phyloP scores from a whole-genome alignment of 768 basidiomycete genomes.

The Trametes maxima region DNA sequence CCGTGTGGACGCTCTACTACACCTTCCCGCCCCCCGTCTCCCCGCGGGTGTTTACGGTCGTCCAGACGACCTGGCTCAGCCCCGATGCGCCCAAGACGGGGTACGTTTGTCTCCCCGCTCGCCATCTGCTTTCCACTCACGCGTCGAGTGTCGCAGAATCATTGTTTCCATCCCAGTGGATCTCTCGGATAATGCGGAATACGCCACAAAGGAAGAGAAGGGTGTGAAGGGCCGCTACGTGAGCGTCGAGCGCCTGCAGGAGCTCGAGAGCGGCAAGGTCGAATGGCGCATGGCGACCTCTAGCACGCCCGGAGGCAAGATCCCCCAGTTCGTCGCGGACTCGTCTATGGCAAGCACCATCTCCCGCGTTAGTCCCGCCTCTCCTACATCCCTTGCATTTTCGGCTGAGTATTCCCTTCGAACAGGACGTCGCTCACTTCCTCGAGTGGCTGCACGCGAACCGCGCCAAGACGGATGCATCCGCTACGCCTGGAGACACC shows the following conservation, averaged over 20 bases:
- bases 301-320: slow-evolving; percentile 67
- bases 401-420: slow-evolving; percentile 3
- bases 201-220: slow-evolving; percentile 62
- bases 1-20: slow-evolving; percentile 75
- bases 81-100: slow-evolving; percentile 56
- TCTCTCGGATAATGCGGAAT: slow-evolving; percentile 56
- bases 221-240: slow-evolving; percentile 70
- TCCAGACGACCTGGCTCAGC: slow-evolving; percentile 61
- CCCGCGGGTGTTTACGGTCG: slow-evolving; percentile 73
- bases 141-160: slow-evolving; percentile 24
- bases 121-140: not conserved
- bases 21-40: slow-evolving; percentile 71
- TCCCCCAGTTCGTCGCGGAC: slow-evolving; percentile 67
- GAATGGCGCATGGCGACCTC: slow-evolving; percentile 86
- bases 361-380: slow-evolving; percentile 50
- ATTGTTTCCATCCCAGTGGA: slow-evolving; percentile 71
- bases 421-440: slow-evolving; percentile 74
- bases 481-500: not conserved
- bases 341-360: slow-evolving; percentile 63
- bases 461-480: slow-evolving; percentile 18
- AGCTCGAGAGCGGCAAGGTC: slow-evolving; percentile 61
- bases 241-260: slow-evolving; percentile 65
- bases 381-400: not conserved
- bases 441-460: slow-evolving; percentile 60
- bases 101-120: slow-evolving; percentile 42